Conservation (phyloP, 805 yeast species). For the Scheffersomyces stipitis region DNA sequence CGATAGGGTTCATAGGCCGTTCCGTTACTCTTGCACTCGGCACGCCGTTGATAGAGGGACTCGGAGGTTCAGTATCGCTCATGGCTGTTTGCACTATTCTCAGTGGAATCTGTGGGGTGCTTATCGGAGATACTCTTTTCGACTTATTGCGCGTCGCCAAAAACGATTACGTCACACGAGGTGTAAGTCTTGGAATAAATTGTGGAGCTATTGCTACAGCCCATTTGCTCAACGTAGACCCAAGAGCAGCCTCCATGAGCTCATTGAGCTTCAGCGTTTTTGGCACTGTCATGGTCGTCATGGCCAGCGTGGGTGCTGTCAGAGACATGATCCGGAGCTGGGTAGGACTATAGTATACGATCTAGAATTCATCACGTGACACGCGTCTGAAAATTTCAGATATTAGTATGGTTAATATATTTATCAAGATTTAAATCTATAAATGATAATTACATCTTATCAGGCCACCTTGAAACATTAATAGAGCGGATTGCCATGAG, state of each 20-base stretch:
- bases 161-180: constrained; percentile 72
- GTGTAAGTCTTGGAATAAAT: constrained; percentile 72
- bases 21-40: constrained; percentile 80
- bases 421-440: too few species aligned
- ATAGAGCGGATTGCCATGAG: too few species aligned
- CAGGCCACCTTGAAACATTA: too few species aligned
- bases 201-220: constrained; percentile 87
- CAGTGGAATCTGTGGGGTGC: constrained; percentile 74
- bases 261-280: constrained; percentile 67
- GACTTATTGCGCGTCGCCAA: constrained; percentile 52
- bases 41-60: constrained; percentile 64
- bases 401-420: too few species aligned
- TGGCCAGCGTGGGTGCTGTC: constrained; percentile 55
- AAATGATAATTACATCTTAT: too few species aligned
- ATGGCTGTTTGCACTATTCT: constrained; percentile 79
- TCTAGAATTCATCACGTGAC: too few species aligned
- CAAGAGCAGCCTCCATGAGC: constrained; percentile 80
- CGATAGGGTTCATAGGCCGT: constrained; percentile 77
- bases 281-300: constrained; percentile 70
- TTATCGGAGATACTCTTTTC: constrained; percentile 56
- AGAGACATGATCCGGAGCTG: constrained; percentile 40
- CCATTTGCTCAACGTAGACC: constrained; percentile 63
- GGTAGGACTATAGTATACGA: constrained; percentile 48
- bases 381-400: too few species aligned
- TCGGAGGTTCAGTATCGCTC: constrained; percentile 67